phyloP scores from a whole-genome alignment of 345 rosid species.

The Nephelium lappaceum region DNA sequence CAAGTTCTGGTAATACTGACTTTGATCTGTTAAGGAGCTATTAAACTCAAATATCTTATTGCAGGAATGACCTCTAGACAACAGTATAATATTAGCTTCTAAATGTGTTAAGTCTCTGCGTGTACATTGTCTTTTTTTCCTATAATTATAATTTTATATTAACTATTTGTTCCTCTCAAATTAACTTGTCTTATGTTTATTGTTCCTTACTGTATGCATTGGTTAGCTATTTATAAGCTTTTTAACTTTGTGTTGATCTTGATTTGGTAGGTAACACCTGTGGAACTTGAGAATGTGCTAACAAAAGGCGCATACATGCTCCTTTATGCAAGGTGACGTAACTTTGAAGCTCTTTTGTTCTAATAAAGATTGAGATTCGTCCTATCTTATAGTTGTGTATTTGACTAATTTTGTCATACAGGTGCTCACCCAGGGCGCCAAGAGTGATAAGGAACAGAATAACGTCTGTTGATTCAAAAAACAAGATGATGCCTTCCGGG shows the following conservation, averaged over 20 bases:
- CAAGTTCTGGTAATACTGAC: neutral
- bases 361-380: neutral
- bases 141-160: neutral
- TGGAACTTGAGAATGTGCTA: constrained; percentile 70
- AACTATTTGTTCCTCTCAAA: neutral
- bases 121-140: neutral
- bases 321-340: constrained; percentile 77
- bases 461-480: constrained; percentile 32
- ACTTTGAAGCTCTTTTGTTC: constrained; percentile 11
- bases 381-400: constrained; percentile 4
- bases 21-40: neutral
- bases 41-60: neutral
- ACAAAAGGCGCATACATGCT: constrained; percentile 84
- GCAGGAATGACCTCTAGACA: neutral
- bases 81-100: neutral
- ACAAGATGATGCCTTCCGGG: constrained; percentile 29
- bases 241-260: constrained; percentile 23
- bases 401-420: constrained; percentile 35
- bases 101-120: neutral
- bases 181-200: neutral
- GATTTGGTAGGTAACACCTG: constrained; percentile 62
- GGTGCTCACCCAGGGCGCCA: constrained; percentile 80
- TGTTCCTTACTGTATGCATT: neutral
- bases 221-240: neutral
- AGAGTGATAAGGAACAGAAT: constrained; percentile 49